Base-by-base conservation (phyloP, 78 protist species). In the Dictyostelium brefeldianum region DNA sequence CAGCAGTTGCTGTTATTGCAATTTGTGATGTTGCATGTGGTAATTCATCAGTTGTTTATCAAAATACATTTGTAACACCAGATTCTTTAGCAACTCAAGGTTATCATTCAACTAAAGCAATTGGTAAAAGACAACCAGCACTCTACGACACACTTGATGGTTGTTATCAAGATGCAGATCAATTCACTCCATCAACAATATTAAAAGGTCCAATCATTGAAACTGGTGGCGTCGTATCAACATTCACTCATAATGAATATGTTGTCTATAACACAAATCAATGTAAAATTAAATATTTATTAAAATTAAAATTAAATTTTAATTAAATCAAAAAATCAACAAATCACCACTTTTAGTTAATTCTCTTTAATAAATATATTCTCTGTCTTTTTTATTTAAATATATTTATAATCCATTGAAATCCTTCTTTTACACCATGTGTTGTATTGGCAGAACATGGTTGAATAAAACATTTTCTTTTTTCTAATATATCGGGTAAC, bases 1-100 rank as follows among this genome's bases (percentile, higher is more conserved):
- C 43, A 36, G 54, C 83, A 31, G 25, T 47, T 20, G 92, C 92
- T 0, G 20, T 93, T 17, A 22, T 93, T 7, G 80, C 92, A 18
- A 20, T 94, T 15, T 46, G 71, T 18, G 96, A 94, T 36, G 96
- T 94, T 20, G 96, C 94, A 14, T 25, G 87, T 1, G 96, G 96
- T 22, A 29, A 15, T 7, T 69, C 81, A 12, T 67, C 71, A n/a
- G 69, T 79, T 5, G n/a, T 53, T 15, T 53, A 22, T 17, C 25
- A 59, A 0, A 94, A 94, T 31, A 15, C 36, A 1, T 94, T 80
- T 54, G 87, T 94, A 94, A 94, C 87, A 6, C 59, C 57, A 11
- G 74, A 89, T 10, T 27, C 17, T 9, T 31, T 53, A 48, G 5
- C 1, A 36, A 3, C 43, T 36, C 43, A 36, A 36, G 96, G 96